Evolutionary conservation across 1,139 yeast species (phyloP).

Genomic region (Protomyces gravidus): DNA sequence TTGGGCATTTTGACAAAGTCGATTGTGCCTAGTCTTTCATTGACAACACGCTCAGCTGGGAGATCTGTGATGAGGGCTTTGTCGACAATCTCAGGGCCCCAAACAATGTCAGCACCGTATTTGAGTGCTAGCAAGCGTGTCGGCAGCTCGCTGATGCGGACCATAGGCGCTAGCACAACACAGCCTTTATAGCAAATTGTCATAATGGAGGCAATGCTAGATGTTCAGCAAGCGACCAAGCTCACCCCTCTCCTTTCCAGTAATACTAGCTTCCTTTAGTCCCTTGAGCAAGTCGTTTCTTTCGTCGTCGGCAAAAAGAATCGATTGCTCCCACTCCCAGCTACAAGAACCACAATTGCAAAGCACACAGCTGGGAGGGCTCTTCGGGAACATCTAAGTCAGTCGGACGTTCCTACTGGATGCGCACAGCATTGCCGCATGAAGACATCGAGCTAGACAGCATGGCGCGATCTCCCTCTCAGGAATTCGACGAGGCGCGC

Average conservation of each 20-base stretch:
- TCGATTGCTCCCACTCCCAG: too few relatives aligned
- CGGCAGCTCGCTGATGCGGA: slow-evolving; percentile 90
- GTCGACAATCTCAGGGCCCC: slow-evolving; percentile 94
- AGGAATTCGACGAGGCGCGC: neutral
- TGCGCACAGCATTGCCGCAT: neutral
- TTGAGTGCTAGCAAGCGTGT: slow-evolving; percentile 70
- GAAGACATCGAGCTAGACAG: neutral
- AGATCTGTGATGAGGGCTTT: slow-evolving; percentile 56
- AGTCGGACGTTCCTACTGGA: neutral
- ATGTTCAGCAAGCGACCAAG: too few relatives aligned
- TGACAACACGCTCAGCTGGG: slow-evolving; percentile 59
- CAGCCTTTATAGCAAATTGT: slow-evolving; percentile 22
- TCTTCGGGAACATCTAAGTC: too few relatives aligned
- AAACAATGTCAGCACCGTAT: slow-evolving; percentile 88
- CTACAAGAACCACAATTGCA: too few relatives aligned
- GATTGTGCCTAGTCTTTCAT: slow-evolving; percentile 42
- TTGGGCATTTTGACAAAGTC: slow-evolving; percentile 45
- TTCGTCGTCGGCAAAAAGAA: too few relatives aligned
- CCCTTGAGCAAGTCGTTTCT: too few relatives aligned
- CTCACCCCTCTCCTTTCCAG: too few relatives aligned
- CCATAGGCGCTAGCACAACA: slow-evolving; percentile 40
- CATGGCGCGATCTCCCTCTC: neutral
- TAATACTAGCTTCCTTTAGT: too few relatives aligned
- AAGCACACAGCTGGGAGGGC: too few relatives aligned
- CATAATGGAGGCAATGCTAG: too few relatives aligned